Base-by-base conservation (phyloP, 352 stramenopile genomes). In the Phytophthora cactorum region DNA sequence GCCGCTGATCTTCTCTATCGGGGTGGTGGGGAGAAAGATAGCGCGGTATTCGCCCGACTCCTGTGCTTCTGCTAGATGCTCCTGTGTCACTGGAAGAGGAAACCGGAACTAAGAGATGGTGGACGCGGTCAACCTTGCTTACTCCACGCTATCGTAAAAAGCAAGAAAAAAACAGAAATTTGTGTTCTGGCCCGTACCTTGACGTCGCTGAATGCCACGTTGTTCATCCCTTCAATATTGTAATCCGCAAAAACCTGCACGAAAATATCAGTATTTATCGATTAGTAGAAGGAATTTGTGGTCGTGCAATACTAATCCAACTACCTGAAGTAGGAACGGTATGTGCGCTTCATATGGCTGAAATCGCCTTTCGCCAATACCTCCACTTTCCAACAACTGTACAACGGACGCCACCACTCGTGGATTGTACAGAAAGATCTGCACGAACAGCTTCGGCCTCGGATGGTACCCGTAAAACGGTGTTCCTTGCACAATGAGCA, bases 161-260 rank as follows among this genome's bases (percentile, higher is more conserved):
- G 22, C 22, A 25, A 17, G 5, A 52, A 45, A 50, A 10, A 7
- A 3, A 5, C 28, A 36, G 12, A 15, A 17, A 47, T 32, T 15
- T 9, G 17, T 51, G 44, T 38, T 45, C 4, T 17, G 6, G 15
- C 12, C 38, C 49, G 31, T 68, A 92, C 82, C 68, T 88, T 93
- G 38, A 86, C 74, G 39, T 93, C 83, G 25, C 74, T 74, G 14
- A 97, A 67, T 53, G 87, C 79, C 22, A 97, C 64, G 9, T 79
- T 77, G 66, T 93, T 97, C 89, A 97, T 97, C n/a, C 92, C 92
- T 81, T 96, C 90, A 32, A 98, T 96, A 39, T 95, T 93, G 75
- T 97, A 96, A 67, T 98, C 92, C 1, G 91, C 88, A 77, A 97
- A 97, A 5, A 95, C 77, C 84, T 96, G 36, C 9, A n/a, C 12